Percentiles rank a stretch among this genome's conserved stretches.
Evolutionary conservation across 352 stramenopile species (phyloP).

Genomic region (Pythium phragmitis): DNA sequence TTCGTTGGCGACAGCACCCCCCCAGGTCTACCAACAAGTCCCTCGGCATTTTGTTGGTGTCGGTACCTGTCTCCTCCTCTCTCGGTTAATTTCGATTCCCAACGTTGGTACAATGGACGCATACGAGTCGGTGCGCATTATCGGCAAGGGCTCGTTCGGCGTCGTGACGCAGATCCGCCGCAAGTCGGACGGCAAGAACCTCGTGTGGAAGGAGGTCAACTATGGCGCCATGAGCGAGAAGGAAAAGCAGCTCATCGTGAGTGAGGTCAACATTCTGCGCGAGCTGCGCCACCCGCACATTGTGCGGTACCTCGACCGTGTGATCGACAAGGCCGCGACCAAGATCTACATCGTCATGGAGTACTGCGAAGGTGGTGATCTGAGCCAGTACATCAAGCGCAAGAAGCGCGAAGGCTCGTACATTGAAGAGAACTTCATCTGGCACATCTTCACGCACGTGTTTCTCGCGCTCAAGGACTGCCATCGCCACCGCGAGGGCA

Average conservation of each 20-base stretch:
- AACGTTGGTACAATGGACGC: constrained; percentile 57
- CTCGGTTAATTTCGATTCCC: background rate
- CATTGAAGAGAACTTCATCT: constrained; percentile 93
- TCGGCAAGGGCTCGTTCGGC: constrained; percentile 91
- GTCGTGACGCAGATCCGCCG: constrained; percentile 90
- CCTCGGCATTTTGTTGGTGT: background rate
- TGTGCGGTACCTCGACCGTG: constrained; percentile 92
- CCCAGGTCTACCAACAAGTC: background rate
- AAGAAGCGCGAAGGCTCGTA: constrained; percentile 88
- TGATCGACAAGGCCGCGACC: constrained; percentile 91
- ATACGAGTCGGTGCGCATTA: constrained; percentile 88
- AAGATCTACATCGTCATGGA: constrained; percentile 96
- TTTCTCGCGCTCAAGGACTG: constrained; percentile 91
- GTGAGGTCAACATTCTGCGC: constrained; percentile 93
- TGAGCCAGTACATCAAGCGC: constrained; percentile 90
- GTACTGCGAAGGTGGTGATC: constrained; percentile 89
- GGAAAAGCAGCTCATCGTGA: constrained; percentile 94
- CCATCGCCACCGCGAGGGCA: constrained; percentile 85
- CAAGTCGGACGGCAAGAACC: constrained; percentile 86
- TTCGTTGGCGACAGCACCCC: background rate
- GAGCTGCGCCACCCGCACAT: constrained; percentile 93
- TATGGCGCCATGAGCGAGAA: constrained; percentile 93
- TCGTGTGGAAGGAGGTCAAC: constrained; percentile 93
- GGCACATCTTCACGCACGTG: constrained; percentile 92
- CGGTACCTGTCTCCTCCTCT: background rate